Percentiles rank a stretch among this genome's conserved stretches.
Conservation (phyloP, 1,284 basidiomycete genomes). For the Termitomyces sp. region DNA sequence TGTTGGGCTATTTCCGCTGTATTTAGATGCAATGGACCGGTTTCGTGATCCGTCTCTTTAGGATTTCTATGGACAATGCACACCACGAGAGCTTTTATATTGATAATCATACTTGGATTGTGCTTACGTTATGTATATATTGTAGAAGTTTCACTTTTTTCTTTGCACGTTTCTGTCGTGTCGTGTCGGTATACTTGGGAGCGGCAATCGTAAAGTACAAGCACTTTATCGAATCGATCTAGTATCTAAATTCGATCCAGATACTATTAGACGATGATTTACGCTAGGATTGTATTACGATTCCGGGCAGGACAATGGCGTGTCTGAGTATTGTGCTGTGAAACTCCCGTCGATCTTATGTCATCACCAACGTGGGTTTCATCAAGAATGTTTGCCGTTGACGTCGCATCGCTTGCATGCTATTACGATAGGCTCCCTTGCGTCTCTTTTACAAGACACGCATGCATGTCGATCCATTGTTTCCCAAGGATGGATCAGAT, state of each 20-base stretch:
- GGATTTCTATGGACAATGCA: neutral
- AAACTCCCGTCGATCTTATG: neutral
- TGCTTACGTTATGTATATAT: too few species aligned
- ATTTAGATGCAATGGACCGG: neutral
- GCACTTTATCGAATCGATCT: neutral
- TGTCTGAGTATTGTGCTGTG: neutral
- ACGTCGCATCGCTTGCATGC: neutral
- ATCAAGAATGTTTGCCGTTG: neutral
- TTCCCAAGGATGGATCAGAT: neutral
- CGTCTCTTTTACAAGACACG: too few species aligned
- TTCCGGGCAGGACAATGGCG: neutral
- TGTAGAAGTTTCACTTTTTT: too few species aligned
- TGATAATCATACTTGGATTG: neutral
- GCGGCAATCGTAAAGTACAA: neutral
- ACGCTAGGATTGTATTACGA: neutral
- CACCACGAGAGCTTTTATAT: constrained; percentile 1
- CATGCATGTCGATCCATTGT: neutral
- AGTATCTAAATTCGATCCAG: neutral
- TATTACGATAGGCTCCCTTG: neutral
- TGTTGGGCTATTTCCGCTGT: neutral
- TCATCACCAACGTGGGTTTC: neutral
- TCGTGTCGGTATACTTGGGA: too few species aligned
- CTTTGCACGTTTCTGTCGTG: too few species aligned
- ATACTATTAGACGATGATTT: neutral
- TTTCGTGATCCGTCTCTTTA: neutral